Conservation (phyloP, 2,329 filamentous ascomycete species). For the Paraphoma chrysanthemicola region DNA sequence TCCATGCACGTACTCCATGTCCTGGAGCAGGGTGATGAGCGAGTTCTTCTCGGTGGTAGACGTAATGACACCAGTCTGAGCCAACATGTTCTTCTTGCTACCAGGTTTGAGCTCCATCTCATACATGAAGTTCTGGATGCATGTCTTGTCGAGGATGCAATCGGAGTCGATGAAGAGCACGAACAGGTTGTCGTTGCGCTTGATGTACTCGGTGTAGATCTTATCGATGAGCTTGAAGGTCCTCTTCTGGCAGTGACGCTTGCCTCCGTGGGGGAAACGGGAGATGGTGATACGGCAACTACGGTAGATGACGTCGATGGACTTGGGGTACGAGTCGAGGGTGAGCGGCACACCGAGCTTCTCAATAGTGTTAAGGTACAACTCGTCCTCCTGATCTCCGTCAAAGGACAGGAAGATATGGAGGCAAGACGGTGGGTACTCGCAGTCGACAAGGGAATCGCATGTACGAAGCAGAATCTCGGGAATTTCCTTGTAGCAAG, state of each 20-base stretch:
- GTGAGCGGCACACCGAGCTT: conserved; percentile 82
- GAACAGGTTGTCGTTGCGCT: conserved; percentile 88
- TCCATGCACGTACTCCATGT: conserved; percentile 98
- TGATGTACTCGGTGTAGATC: conserved; percentile 86
- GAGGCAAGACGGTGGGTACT: conserved; percentile 90
- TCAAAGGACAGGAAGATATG: conserved; percentile 97
- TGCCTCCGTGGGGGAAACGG: conserved; percentile 90
- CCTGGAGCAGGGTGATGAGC: conserved; percentile 89
- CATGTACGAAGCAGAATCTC: conserved; percentile 84
- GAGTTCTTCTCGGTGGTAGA: conserved; percentile 89
- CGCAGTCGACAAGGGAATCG: conserved; percentile 90
- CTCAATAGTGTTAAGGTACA: conserved; percentile 86
- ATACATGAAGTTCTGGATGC: conserved; percentile 96
- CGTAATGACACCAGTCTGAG: conserved; percentile 97
- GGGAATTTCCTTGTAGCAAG: conserved; percentile 91
- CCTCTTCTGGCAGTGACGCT: conserved; percentile 90
- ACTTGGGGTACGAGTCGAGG: conserved; percentile 80
- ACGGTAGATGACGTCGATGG: conserved; percentile 88
- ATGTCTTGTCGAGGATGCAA: conserved; percentile 89
- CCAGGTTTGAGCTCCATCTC: conserved; percentile 98
- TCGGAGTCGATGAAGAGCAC: conserved; percentile 98
- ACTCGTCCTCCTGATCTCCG: conserved; percentile 84
- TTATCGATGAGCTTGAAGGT: conserved; percentile 94
- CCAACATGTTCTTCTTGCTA: conserved; percentile 89
- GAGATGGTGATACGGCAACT: conserved; percentile 87